Conservation (phyloP, 129 eudicot genomes). For the Dittrichia graveolens region DNA sequence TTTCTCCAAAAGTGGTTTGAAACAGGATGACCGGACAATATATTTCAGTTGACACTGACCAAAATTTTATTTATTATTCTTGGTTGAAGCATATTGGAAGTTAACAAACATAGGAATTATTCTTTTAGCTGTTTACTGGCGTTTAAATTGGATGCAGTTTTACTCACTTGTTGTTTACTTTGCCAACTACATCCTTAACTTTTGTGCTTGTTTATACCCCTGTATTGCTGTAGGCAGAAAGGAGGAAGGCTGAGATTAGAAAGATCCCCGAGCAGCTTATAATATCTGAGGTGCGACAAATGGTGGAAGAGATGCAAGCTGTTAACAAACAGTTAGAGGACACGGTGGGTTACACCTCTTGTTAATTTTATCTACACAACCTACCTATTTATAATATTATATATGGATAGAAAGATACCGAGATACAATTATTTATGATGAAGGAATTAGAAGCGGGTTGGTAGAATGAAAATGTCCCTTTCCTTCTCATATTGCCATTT, state of each 20-base stretch:
- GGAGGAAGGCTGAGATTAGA: slow-evolving; percentile 55
- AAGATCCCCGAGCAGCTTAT: slow-evolving; percentile 88
- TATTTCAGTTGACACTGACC: background rate
- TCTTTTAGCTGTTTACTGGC: too few relatives aligned
- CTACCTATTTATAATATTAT: background rate
- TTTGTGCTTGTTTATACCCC: background rate
- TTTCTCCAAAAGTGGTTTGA: too few relatives aligned
- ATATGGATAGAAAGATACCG: background rate
- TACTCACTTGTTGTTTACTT: background rate
- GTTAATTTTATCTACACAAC: background rate
- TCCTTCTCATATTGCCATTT: too few relatives aligned
- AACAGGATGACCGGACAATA: background rate
- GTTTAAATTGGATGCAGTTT: background rate
- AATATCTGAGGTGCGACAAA: slow-evolving; percentile 78
- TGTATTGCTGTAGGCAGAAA: slow-evolving; percentile 53
- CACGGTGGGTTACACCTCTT: slow-evolving; percentile 51
- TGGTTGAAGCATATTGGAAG: background rate
- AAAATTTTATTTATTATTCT: background rate
- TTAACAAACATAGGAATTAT: background rate
- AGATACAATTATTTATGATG: background rate
- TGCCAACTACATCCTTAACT: slow-evolving; percentile 11
- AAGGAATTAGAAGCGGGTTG: too few relatives aligned
- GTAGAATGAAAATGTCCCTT: too few relatives aligned
- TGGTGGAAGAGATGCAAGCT: slow-evolving; percentile 94
- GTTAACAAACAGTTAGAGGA: slow-evolving; percentile 84